Evolutionary conservation across 1,284 basidiomycete genomes (phyloP), one percentile per base, ranked within the genome.

Genomic region (Peniophora sp.): DNA sequence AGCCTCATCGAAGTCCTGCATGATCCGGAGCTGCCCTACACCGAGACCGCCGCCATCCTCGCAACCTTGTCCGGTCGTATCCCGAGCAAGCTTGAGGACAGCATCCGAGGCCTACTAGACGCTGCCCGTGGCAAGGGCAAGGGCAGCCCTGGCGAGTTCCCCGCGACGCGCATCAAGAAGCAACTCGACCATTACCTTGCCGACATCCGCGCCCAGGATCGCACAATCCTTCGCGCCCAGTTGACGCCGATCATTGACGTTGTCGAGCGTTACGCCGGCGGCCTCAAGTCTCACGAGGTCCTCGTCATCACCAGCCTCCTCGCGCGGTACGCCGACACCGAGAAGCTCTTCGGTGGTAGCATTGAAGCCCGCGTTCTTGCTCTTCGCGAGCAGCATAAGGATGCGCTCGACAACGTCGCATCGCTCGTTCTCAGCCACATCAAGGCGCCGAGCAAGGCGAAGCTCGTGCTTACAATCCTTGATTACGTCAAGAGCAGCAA

Each of bases 21-120:
- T 55, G 80, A 95, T 62, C 81, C 87, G 3, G 89, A 93, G 59
- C 81, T 99, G 17, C 96, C 97, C 0, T 99, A 89, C 70, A 83
- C 90, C 24, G 88, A 97, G 69, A 78, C 87, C 42, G 78, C 76
- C 39, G 84, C 93, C 24, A 90, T 95, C 60, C 79, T 99, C 45
- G 89, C 94, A 3, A 81, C 92, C 1, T 76, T 99, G 43, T 92
- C 91, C 35, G 96, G 97, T 22, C 92, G 97, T 59, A 91, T 99
- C 71, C 94, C 97, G 8, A 71, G 78, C 54, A 94, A 91, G 70
- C 80, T 97, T 36, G 97, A 99, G 68, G 92, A 96, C 24, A 77
- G 75, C 55, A 78, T 99, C 52, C 85, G 96, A 52, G 68, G 83
- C 46, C 76, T 82, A 10, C 84, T 99, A 55, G 93, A 96, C 52